Evolutionary conservation across 768 basidiomycete genomes (phyloP), one percentile per base, ranked within the genome.

Genomic region (Cubamyces lactineus): DNA sequence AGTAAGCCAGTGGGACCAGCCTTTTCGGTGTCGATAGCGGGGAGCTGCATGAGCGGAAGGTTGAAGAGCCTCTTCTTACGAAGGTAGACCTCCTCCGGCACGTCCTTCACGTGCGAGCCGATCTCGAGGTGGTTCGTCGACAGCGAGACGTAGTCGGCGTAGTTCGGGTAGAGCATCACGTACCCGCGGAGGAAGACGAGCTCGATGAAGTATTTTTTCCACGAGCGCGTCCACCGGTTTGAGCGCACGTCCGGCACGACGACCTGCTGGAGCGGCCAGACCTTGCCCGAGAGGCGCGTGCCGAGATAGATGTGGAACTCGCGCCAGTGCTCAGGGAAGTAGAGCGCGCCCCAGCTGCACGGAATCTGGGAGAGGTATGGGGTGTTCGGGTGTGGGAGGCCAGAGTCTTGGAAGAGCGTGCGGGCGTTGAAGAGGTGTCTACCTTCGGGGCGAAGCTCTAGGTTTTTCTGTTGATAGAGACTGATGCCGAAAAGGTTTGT

Each of bases 121-220:
- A 86, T 80, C 76, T 95, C 93, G 57, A 94, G 81, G 69, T 93
- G 93, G 72, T 95, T 95, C n/a, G 92, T 95, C 62, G 94, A 94
- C 7, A 95, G 73, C 28, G 92, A 93, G 40, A 80, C 71, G 67
- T 86, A 92, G 46, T 78, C 79, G 43, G 77, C 80, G 70, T 84
- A 94, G 75, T 94, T 95, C 12, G 93, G 92, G 70, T 95, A 95
- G 30, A 95, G 83, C 93, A 94, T 94, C 53, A 86, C 84, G 73
- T 92, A 92, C 2, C 92, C 91, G 5, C 86, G 85, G 15, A 95
- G 80, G 73, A 87, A 91, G 43, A 84, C 86, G 57, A 94, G 79
- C 73, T 95, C 93, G 74, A 94, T 94, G 72, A 94, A 92, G 74
- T 88, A 94, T 63, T 87, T 87, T 74, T 95, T 95, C 93, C 93